Evolutionary conservation across 169 alveolate species (phyloP).

Genomic region (Plasmodium chabaudi): DNA sequence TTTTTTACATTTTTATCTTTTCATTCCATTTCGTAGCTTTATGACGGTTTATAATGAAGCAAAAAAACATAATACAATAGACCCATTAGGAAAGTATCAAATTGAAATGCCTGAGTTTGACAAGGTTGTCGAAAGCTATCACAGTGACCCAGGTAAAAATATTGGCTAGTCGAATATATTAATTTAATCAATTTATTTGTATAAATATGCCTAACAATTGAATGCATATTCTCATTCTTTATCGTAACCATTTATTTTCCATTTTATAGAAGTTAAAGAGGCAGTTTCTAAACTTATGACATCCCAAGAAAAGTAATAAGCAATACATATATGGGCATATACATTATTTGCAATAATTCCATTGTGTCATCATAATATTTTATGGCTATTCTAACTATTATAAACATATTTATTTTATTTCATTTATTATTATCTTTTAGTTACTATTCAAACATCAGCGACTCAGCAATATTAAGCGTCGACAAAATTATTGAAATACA

Average conservation of each 20-base stretch:
- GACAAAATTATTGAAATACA: conserved; percentile 84
- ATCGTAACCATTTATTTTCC: neutral
- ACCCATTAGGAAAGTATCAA: conserved; percentile 71
- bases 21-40: conserved; percentile 19
- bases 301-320: conserved; percentile 68
- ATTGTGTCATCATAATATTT: neutral
- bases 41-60: conserved; percentile 71
- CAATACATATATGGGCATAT: neutral
- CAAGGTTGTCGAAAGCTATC: conserved; percentile 73
- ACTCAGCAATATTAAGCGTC: conserved; percentile 69
- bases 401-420: neutral
- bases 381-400: neutral
- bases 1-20: neutral
- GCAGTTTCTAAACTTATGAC: conserved; percentile 64
- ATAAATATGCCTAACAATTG: neutral
- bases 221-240: neutral
- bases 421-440: conserved; percentile 6
- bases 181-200: neutral
- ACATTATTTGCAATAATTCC: neutral
- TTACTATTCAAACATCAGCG: conserved; percentile 71
- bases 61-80: conserved; percentile 64
- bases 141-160: conserved; percentile 63
- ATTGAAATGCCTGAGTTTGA: conserved; percentile 77
- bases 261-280: conserved; percentile 51
- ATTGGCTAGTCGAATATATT: neutral